Evolutionary conservation across 2,329 filamentous ascomycete species (phyloP).

Genomic region (Lithohypha guttulata): DNA sequence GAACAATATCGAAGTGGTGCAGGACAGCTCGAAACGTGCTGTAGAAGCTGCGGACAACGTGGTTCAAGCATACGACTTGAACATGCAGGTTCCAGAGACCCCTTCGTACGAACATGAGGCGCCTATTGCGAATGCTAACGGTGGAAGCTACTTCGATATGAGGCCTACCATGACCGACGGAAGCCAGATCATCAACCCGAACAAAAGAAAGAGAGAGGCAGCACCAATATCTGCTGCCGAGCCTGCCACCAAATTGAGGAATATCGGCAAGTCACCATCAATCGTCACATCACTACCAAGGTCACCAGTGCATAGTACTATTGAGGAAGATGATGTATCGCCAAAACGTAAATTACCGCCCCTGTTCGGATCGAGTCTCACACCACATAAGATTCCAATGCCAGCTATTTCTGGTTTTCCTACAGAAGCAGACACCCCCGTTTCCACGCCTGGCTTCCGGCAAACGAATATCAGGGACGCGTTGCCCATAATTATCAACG

Average conservation of each 20-base stretch:
- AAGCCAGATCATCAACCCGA: conserved; percentile 34
- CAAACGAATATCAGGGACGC: conserved; percentile 37
- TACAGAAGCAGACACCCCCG: conserved; percentile 15
- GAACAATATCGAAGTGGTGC: conserved; percentile 59
- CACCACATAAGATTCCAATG: conserved; percentile 12
- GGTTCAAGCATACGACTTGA: conserved; percentile 63
- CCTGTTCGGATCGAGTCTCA: conserved; percentile 10
- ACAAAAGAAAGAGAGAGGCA: conserved; percentile 36
- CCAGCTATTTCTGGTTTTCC: conserved; percentile 7
- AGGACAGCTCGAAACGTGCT: conserved; percentile 61
- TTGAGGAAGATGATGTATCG: conserved; percentile 9
- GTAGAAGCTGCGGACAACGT: conserved; percentile 67
- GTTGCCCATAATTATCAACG: conserved; percentile 37
- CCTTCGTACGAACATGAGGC: conserved; percentile 36
- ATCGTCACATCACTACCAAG: conserved; percentile 18
- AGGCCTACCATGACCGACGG: conserved; percentile 34
- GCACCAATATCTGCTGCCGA: conserved; percentile 22
- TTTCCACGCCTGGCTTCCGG: conserved; percentile 26
- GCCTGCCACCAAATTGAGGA: conserved; percentile 26
- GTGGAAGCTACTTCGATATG: conserved; percentile 24
- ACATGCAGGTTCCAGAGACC: conserved; percentile 62
- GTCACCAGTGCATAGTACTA: conserved; percentile 23
- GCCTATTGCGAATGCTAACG: conserved; percentile 22
- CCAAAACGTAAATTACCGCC: conserved; percentile 12
- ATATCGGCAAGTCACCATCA: conserved; percentile 25